Conservation (phyloP, 2,329 filamentous ascomycete genomes). For the Pseudogymnoascus sp. region DNA sequence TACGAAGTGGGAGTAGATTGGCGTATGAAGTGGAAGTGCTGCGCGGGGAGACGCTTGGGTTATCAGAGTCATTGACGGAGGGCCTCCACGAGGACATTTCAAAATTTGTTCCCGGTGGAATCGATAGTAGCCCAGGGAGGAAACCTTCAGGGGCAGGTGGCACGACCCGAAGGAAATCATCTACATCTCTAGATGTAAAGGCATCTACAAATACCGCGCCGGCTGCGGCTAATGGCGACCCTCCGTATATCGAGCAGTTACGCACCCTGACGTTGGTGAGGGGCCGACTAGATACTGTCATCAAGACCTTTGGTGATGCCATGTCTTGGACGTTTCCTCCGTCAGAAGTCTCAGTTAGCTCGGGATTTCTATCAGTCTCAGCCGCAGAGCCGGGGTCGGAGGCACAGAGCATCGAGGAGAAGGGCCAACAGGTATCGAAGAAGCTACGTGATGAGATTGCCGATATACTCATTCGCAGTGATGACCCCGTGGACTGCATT, state of each 20-base stretch:
- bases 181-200: constrained; percentile 22
- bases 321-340: constrained; percentile 94
- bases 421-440: constrained; percentile 73
- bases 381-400: constrained; percentile 65
- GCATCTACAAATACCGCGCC: constrained; percentile 22
- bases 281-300: constrained; percentile 76
- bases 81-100: constrained; percentile 63
- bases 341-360: constrained; percentile 74
- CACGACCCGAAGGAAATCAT: constrained; percentile 22
- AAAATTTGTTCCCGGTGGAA: constrained; percentile 56
- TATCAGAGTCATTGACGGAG: constrained; percentile 71
- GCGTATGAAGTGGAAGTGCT: constrained; percentile 93
- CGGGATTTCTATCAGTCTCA: constrained; percentile 83
- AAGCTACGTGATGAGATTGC: constrained; percentile 64
- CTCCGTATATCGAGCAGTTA: constrained; percentile 66
- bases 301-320: constrained; percentile 85
- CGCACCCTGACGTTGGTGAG: constrained; percentile 78
- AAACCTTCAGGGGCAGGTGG: constrained; percentile 22
- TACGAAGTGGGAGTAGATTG: constrained; percentile 77
- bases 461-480: constrained; percentile 51
- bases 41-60: constrained; percentile 75
- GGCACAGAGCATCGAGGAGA: constrained; percentile 69
- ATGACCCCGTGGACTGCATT: constrained; percentile 57
- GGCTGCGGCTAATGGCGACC: constrained; percentile 27
- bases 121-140: constrained; percentile 23